These are phyloP conservation scores for Zygosaccharomyces sapae DNA, from an alignment of 1,139 yeast species.

Conservation along the genomic window DNA sequence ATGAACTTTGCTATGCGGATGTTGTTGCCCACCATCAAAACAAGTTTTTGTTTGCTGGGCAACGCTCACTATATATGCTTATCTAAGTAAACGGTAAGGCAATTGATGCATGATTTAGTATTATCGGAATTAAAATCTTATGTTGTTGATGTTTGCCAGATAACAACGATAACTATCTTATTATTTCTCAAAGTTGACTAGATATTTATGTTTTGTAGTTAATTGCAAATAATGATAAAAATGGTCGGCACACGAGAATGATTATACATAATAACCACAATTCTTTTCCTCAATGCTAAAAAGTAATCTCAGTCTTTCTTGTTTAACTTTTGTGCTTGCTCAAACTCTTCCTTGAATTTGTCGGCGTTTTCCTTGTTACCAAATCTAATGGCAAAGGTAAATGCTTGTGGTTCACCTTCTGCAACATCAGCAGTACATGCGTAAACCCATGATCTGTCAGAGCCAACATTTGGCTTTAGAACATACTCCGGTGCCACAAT, in stretches of 20 bases:
- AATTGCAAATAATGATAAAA: not conserved
- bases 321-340: slow-evolving; percentile 68
- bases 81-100: not conserved
- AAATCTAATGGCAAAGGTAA: slow-evolving; percentile 93
- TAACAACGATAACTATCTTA: not conserved
- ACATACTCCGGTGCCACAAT: slow-evolving; percentile 79
- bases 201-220: not conserved
- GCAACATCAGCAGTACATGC: slow-evolving; percentile 90
- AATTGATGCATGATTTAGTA: no score
- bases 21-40: not conserved
- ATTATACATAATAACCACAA: slow-evolving; percentile 2
- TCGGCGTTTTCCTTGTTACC: slow-evolving; percentile 98
- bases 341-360: slow-evolving; percentile 88
- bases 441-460: slow-evolving; percentile 98
- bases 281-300: slow-evolving; percentile 2
- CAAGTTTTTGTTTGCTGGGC: no score
- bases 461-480: slow-evolving; percentile 89
- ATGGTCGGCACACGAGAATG: not conserved
- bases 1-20: not conserved
- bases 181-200: not conserved
- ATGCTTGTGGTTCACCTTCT: slow-evolving; percentile 95
- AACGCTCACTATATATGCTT: not conserved
- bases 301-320: slow-evolving; percentile 33
- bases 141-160: no score
- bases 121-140: no score